These are phyloP conservation scores for Chrysopogon serrulatus DNA, from an alignment of 176 grass and related monocot genomes.

Conservation along the genomic window DNA sequence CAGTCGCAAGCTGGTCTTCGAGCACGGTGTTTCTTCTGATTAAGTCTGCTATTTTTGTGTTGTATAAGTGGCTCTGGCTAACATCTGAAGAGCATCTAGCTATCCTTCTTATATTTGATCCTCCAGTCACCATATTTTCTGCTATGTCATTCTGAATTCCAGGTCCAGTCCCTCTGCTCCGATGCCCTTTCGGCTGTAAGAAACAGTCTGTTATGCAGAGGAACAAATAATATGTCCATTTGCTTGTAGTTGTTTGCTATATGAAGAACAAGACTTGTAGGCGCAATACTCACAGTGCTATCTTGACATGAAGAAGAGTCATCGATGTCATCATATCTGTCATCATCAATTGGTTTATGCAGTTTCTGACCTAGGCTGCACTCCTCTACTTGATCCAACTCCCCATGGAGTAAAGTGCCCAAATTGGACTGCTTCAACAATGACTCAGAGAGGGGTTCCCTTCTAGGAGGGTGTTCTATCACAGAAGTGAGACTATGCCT, in stretches of 20 bases:
- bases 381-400: conserved; percentile 57
- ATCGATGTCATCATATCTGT: conserved; percentile 50
- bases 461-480: conserved; percentile 48
- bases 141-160: conserved; percentile 15
- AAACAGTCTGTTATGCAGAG: conserved; percentile 17
- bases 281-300: conserved; percentile 28
- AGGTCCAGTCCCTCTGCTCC: background rate
- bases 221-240: conserved; percentile 23
- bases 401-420: conserved; percentile 41
- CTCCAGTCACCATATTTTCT: conserved; percentile 11
- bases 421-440: conserved; percentile 35
- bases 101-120: conserved; percentile 39
- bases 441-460: conserved; percentile 51
- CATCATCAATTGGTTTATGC: conserved; percentile 60
- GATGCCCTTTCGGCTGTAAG: conserved; percentile 31
- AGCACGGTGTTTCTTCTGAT: conserved; percentile 48
- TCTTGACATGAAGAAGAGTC: conserved; percentile 38
- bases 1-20: conserved; percentile 48
- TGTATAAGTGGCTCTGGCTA: conserved; percentile 60
- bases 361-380: conserved; percentile 67
- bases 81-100: conserved; percentile 59
- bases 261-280: background rate
- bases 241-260: background rate
- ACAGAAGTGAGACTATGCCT: conserved; percentile 69
- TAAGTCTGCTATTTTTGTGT: conserved; percentile 64